Evolutionary conservation across 805 yeast genomes (phyloP).

Genomic region (Yamadazyma nakazawae): DNA sequence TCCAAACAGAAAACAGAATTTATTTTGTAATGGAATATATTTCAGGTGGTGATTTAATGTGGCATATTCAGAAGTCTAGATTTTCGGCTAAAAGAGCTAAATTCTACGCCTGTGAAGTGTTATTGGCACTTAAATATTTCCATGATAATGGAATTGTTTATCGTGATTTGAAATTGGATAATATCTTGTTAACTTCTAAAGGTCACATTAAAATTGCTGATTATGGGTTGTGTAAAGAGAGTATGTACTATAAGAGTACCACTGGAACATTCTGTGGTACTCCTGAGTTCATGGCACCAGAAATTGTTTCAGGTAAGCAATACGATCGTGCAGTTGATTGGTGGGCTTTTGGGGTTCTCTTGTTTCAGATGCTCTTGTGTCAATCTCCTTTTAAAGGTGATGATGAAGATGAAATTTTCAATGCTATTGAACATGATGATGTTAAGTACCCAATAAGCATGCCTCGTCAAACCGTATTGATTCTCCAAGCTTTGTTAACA

Average conservation of each 20-base stretch:
- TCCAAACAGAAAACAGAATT: slow-evolving; percentile 96
- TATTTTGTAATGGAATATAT: slow-evolving; percentile 98
- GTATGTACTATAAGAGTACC: slow-evolving; percentile 78
- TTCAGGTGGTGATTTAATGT: slow-evolving; percentile 98
- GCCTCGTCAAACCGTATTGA: slow-evolving; percentile 95
- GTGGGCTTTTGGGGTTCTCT: slow-evolving; percentile 99
- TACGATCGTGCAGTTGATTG: slow-evolving; percentile 96
- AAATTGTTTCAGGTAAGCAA: slow-evolving; percentile 86
- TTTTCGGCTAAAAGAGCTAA: slow-evolving; percentile 90
- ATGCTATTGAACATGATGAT: slow-evolving; percentile 94
- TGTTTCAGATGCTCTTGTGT: slow-evolving; percentile 94
- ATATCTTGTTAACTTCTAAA: slow-evolving; percentile 79
- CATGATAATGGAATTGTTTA: slow-evolving; percentile 95
- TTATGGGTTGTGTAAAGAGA: slow-evolving; percentile 95
- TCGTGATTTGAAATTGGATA: slow-evolving; percentile 94
- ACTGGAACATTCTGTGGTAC: slow-evolving; percentile 98
- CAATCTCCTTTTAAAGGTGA: slow-evolving; percentile 98
- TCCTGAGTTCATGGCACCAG: slow-evolving; percentile 99
- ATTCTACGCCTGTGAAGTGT: slow-evolving; percentile 95
- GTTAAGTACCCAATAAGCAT: slow-evolving; percentile 95
- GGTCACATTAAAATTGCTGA: slow-evolving; percentile 98
- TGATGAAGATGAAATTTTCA: slow-evolving; percentile 94
- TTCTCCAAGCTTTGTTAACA: slow-evolving; percentile 84
- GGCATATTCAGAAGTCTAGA: slow-evolving; percentile 94
- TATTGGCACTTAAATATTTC: slow-evolving; percentile 84